Base-by-base conservation (phyloP, 1,284 basidiomycete species). In the Heterobasidion irregulare region DNA sequence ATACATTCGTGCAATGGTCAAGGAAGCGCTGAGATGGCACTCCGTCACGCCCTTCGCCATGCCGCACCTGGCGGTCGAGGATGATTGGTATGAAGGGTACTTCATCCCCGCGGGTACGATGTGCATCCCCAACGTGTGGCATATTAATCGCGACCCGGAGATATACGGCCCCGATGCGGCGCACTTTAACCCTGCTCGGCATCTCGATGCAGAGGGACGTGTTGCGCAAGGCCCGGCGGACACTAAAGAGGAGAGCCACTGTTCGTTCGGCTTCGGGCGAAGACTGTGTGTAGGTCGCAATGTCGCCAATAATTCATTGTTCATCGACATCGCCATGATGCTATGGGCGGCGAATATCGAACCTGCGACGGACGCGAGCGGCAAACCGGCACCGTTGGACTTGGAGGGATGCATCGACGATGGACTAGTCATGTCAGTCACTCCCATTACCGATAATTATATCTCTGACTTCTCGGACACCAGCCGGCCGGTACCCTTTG, bases 331-430 rank as follows among this genome's bases (percentile, higher is more conserved):
- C 0, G 68, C 70, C 0, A 58, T 60, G 43, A 54, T 70, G 32
- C 62, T 70, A 2, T 72, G 70, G 70, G 63, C 67, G 9, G 66
- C 68, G 53, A 53, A 66, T 34, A 64, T 71, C 19, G 33, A 12
- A 0, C 52, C 62, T 47, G 52, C 45, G 9, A 55, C 55, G 19
- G 63, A 62, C 46, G 55, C 51, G 13, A 8, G 33, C 13, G 60
- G 59, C 18, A 38, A 26, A n/a, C 54, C 56, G 16, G 44, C 59
- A 1, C 53, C 52, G 1, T 38, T 59, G 16, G 60, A 59, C 50
- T 44, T 56, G 26, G 56, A 57, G 19, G 55, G 26, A 8, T 59
- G 41, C 32, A 19, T 56, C 43, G 56, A 59, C 32, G 53, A 35
- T 41, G 61, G 60, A 0, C 47, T 61, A 41, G 16, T 59, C 33